Percentiles rank a stretch among this genome's conserved stretches.
phyloP scores from a whole-genome alignment of 495 filamentous ascomycete species.

The Daldinia childiae region DNA sequence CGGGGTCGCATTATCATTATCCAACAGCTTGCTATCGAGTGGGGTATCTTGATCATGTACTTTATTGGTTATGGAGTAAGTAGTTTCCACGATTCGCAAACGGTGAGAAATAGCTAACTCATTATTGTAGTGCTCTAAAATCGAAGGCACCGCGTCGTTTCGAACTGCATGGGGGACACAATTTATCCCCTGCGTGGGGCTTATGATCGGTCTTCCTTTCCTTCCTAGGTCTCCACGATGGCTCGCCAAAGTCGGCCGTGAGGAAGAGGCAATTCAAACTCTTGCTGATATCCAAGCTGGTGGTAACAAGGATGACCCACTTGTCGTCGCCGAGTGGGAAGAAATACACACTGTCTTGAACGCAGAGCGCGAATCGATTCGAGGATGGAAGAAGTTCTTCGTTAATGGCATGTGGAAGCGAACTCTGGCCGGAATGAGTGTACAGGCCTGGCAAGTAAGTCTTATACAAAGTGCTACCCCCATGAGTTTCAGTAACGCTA shows the following conservation, averaged over 20 bases:
- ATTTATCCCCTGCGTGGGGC: conserved; percentile 70
- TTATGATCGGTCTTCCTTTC: conserved; percentile 73
- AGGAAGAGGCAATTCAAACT: conserved; percentile 71
- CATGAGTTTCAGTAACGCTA: conserved; percentile 49
- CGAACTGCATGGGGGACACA: conserved; percentile 78
- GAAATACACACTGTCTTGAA: conserved; percentile 70
- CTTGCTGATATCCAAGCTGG: conserved; percentile 76
- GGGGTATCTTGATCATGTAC: conserved; percentile 65
- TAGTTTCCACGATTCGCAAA: neutral
- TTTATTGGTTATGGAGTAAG: conserved; percentile 54
- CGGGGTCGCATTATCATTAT: conserved; percentile 74
- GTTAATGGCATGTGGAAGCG: conserved; percentile 75
- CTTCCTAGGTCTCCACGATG: conserved; percentile 77
- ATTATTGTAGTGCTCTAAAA: conserved; percentile 61
- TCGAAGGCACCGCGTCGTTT: conserved; percentile 70
- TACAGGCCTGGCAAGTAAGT: conserved; percentile 63
- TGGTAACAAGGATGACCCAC: conserved; percentile 70
- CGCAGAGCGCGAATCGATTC: conserved; percentile 63
- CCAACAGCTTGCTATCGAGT: conserved; percentile 81
- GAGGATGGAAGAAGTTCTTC: conserved; percentile 68
- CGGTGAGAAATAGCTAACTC: conserved; percentile 55
- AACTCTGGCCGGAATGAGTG: conserved; percentile 72
- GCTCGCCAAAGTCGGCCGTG: conserved; percentile 74
- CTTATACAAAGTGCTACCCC: neutral
- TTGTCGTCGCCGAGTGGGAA: conserved; percentile 76